Base-by-base conservation (phyloP, 768 basidiomycete species). In the Lactarius tabidus region DNA sequence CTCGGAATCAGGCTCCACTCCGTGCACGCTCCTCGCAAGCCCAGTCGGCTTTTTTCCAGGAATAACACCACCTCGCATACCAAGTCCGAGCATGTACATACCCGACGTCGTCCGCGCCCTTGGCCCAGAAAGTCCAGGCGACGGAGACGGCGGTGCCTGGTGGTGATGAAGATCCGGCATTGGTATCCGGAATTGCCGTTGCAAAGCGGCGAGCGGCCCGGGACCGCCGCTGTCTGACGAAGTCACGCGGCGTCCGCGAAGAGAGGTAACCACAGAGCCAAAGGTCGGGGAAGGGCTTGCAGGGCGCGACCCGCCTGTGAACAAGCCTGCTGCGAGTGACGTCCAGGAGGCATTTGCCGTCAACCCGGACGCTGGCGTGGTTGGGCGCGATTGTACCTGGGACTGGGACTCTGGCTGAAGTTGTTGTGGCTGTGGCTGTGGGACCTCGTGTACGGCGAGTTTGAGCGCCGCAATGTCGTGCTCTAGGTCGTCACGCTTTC, bases 381-480 rank as follows among this genome's bases (percentile, higher is more conserved):
- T 1, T 5, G 60, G 61, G 31, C 51, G 56, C 23, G 60, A 62
- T 5, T 56, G 48, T 15, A 51, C 20, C 0, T 48, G 28, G n/a
- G 48, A 36, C 39, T 45, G 31, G 29, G 53, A 20, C 8, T 29
- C 43, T n/a, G 35, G n/a, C 33, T 59, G 52, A 0, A 29, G 8
- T 36, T 39, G 53, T 12, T 38, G 38, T 4, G 57, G 9, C 41
- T 58, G 39, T 18, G 38, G 10, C 8, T 23, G 48, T 35, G 31
- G 41, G 17, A 78, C 73, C 56, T 83, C 84, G 67, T 89, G 81
- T 36, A 87, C 69, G 0, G 80, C 80, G 15, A 79, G 78, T 73
- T 91, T 91, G 65, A 93, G 75, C 7, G 80, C 79, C 0, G 87
- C 87, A 52, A 92, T 85, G 72, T 93, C 91, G 66, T 92, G 88